phyloP scores from a whole-genome alignment of 306 rosid species.

The Gleditsia sinensis region DNA sequence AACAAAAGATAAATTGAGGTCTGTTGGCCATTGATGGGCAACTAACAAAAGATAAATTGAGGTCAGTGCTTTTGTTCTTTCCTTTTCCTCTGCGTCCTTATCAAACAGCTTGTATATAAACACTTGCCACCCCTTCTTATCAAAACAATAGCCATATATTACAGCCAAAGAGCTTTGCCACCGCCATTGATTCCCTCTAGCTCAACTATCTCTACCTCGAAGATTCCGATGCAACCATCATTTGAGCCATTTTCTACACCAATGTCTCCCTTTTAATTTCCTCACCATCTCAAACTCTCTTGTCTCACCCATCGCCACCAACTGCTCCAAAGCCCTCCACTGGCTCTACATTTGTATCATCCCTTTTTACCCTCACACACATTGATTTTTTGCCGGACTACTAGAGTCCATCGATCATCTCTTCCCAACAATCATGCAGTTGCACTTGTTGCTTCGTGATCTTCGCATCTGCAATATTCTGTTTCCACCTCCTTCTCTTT shows the following conservation, averaged over 20 bases:
- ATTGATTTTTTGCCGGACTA: slow-evolving; percentile 47
- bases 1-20: too few relatives aligned
- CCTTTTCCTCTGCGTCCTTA: too few relatives aligned
- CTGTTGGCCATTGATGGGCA: too few relatives aligned
- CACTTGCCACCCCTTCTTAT: too few relatives aligned
- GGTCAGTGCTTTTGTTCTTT: too few relatives aligned
- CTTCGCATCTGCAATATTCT: slow-evolving; percentile 68
- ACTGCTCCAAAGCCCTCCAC: slow-evolving; percentile 61
- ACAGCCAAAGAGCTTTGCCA: slow-evolving; percentile 29
- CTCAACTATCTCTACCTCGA: slow-evolving; percentile 60
- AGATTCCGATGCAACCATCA: slow-evolving; percentile 56
- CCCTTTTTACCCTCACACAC: slow-evolving; percentile 87
- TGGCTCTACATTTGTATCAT: slow-evolving; percentile 75
- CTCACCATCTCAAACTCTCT: slow-evolving; percentile 73
- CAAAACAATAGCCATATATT: slow-evolving; percentile 16
- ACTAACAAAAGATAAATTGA: too few relatives aligned
- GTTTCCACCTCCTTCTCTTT: slow-evolving; percentile 87
- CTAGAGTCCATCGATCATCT: slow-evolving; percentile 40
- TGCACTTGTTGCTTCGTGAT: slow-evolving; percentile 62
- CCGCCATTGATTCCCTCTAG: slow-evolving; percentile 44
- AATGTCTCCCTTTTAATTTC: slow-evolving; percentile 62
- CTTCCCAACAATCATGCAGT: slow-evolving; percentile 69
- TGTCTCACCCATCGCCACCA: slow-evolving; percentile 60
- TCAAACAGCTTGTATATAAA: too few relatives aligned
- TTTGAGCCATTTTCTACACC: slow-evolving; percentile 68